Conservation (phyloP, 2,329 filamentous ascomycete species). For the Microdochium bolleyi region DNA sequence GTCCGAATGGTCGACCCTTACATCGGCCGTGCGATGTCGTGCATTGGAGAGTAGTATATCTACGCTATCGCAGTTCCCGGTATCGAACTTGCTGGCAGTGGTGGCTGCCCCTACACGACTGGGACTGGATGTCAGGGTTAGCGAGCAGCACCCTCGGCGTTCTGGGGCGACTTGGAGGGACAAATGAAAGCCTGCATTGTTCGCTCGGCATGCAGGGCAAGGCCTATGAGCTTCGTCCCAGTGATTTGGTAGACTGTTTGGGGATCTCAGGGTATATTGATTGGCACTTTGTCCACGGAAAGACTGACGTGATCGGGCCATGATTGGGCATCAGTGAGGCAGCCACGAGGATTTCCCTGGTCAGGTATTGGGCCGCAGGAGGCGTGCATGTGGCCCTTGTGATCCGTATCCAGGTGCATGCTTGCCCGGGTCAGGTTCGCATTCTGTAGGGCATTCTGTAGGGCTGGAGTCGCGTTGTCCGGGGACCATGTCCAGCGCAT, state of each 20-base stretch:
- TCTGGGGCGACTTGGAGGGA: not conserved
- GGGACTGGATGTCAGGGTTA: too few relatives aligned
- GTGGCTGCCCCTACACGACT: too few relatives aligned
- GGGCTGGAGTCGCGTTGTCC: too few relatives aligned
- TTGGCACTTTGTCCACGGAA: not conserved
- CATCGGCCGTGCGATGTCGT: too few relatives aligned
- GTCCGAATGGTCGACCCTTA: too few relatives aligned
- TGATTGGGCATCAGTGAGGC: slow-evolving; percentile 1
- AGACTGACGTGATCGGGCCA: not conserved
- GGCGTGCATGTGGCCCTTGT: not conserved
- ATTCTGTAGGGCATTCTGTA: too few relatives aligned
- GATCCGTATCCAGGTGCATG: not conserved
- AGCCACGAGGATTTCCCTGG: not conserved
- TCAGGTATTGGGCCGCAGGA: not conserved
- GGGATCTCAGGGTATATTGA: not conserved
- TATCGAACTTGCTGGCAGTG: too few relatives aligned
- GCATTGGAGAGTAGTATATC: too few relatives aligned
- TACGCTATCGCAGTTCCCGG: too few relatives aligned
- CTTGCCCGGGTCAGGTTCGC: not conserved
- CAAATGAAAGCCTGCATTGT: not conserved
- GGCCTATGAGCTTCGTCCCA: not conserved
- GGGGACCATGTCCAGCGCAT: too few relatives aligned
- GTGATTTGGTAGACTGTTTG: not conserved
- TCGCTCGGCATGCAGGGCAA: not conserved
- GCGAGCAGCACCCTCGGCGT: too few relatives aligned